These are phyloP conservation scores for Yamadazyma atlantica DNA, from an alignment of 1,139 yeast genomes.

Conservation along the genomic window DNA sequence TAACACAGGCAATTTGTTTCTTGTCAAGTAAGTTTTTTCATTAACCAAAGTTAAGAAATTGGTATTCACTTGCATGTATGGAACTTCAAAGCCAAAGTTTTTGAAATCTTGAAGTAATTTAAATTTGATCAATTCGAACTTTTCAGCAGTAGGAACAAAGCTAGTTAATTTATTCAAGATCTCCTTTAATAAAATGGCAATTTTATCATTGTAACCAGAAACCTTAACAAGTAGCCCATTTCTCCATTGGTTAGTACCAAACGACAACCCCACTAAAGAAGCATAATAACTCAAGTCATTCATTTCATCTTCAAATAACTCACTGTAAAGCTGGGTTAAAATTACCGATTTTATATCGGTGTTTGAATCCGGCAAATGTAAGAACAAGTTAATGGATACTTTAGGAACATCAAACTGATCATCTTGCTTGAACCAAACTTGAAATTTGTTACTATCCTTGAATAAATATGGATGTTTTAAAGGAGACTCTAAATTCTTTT, in stretches of 20 bases:
- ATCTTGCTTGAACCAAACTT: conserved; percentile 88
- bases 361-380: conserved; percentile 66
- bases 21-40: conserved; percentile 66
- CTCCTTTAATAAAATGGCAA: conserved; percentile 59
- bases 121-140: conserved; percentile 69
- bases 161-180: conserved; percentile 52
- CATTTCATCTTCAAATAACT: conserved; percentile 71
- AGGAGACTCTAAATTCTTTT: conserved; percentile 29
- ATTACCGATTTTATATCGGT: conserved; percentile 57
- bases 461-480: conserved; percentile 38
- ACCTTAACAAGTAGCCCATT: conserved; percentile 72
- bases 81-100: conserved; percentile 73
- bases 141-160: conserved; percentile 53
- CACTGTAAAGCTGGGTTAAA: conserved; percentile 60
- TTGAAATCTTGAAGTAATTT: conserved; percentile 60
- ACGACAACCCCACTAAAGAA: conserved; percentile 71
- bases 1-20: conserved; percentile 58
- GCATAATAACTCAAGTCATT: conserved; percentile 84
- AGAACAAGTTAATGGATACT: conserved; percentile 63
- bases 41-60: conserved; percentile 62
- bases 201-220: conserved; percentile 82
- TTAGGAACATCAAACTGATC: conserved; percentile 89
- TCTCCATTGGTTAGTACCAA: conserved; percentile 56
- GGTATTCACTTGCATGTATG: conserved; percentile 71
- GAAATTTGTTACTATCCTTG: conserved; percentile 31